Evolutionary conservation across 345 rosid species (phyloP).

Genomic region (Eucalyptus tenuipes): DNA sequence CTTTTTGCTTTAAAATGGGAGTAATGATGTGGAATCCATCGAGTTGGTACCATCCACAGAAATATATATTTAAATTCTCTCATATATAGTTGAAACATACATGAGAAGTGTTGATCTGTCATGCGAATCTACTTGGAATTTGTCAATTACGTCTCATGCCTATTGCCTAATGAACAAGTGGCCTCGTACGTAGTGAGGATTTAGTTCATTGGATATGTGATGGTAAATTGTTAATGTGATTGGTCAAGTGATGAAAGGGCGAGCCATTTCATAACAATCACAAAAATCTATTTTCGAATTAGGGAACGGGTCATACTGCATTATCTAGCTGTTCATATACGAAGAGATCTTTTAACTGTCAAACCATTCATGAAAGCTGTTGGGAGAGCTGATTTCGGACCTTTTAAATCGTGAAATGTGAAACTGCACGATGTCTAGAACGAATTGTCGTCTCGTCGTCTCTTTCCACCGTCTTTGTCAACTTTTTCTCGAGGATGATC

Average conservation of each 20-base stretch:
- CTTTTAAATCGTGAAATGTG: not conserved
- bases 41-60: not conserved
- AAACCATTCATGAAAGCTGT: not conserved
- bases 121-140: not conserved
- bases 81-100: not conserved
- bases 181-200: not conserved
- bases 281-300: fast-evolving
- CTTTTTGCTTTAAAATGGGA: not conserved
- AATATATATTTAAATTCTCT: no score
- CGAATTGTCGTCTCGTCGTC: not conserved
- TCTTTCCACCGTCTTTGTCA: not conserved
- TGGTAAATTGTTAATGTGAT: fast-evolving
- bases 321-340: not conserved
- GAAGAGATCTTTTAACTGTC: not conserved
- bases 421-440: not conserved
- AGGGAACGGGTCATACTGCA: not conserved
- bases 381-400: not conserved
- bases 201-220: not conserved
- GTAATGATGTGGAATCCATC: not conserved
- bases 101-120: not conserved
- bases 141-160: not conserved
- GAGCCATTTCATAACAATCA: not conserved
- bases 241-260: not conserved
- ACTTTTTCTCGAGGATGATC: not conserved
- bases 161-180: not conserved